phyloP scores from a whole-genome alignment of 176 grass and related monocot genomes.

The Oryza glaberrima region DNA sequence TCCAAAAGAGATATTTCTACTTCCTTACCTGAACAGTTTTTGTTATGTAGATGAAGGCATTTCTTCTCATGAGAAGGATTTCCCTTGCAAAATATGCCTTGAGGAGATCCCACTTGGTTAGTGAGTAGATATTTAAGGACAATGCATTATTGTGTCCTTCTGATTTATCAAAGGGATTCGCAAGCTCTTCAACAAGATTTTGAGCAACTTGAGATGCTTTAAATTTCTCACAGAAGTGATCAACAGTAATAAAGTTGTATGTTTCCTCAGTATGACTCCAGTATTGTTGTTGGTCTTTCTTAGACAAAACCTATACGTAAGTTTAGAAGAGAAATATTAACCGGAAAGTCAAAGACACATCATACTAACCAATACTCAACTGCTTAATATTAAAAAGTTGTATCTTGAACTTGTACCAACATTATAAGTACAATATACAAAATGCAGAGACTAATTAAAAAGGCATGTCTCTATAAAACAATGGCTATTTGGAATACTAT shows the following conservation, averaged over 20 bases:
- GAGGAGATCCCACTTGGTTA: slow-evolving; percentile 68
- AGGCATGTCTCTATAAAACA: background rate
- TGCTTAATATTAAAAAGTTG: background rate
- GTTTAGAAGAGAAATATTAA: background rate
- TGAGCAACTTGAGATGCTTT: slow-evolving; percentile 54
- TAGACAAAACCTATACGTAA: slow-evolving; percentile 63
- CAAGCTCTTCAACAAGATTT: slow-evolving; percentile 2
- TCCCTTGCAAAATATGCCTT: slow-evolving; percentile 73
- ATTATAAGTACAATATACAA: background rate
- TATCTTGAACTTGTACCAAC: background rate
- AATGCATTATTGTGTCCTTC: slow-evolving; percentile 52
- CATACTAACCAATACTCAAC: background rate
- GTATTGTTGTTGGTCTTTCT: slow-evolving; percentile 75
- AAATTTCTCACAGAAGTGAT: slow-evolving; percentile 63
- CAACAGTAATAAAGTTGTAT: slow-evolving; percentile 34
- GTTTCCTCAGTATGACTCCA: slow-evolving; percentile 23
- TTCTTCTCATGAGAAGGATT: slow-evolving; percentile 75
- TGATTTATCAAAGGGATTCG: slow-evolving; percentile 47
- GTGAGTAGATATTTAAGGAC: slow-evolving; percentile 62
- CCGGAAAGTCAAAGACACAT: background rate
- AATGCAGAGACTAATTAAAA: slow-evolving; percentile 10
- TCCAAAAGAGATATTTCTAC: background rate
- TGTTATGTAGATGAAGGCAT: slow-evolving; percentile 68
- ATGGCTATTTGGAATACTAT: background rate
- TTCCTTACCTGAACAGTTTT: slow-evolving; percentile 49